Evolutionary conservation across 768 basidiomycete species (phyloP).

Genomic region (Lentinula raphanica): DNA sequence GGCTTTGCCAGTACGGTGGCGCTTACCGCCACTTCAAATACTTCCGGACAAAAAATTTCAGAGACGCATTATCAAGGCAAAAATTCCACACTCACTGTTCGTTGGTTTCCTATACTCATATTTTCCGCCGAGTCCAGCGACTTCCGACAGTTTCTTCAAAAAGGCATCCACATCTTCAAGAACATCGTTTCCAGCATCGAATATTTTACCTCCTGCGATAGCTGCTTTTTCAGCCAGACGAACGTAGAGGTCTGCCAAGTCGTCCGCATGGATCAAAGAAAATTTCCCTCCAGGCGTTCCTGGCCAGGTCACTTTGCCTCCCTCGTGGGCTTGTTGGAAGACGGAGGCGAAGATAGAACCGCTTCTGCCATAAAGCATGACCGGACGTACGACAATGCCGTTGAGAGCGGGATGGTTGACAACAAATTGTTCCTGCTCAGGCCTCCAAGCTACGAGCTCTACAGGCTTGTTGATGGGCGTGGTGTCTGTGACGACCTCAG

Average conservation of each 20-base stretch:
- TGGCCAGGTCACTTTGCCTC: constrained; percentile 26
- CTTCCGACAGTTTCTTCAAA: constrained; percentile 29
- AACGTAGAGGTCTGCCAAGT: constrained; percentile 39
- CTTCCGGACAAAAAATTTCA: constrained; percentile 14
- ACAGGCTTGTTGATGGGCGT: constrained; percentile 23
- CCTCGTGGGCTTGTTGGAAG: constrained; percentile 20
- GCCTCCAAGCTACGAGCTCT: constrained; percentile 27
- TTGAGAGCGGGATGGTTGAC: constrained; percentile 24
- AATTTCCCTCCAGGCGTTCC: constrained; percentile 30
- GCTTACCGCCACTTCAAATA: constrained; percentile 29
- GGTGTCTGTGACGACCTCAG: constrained; percentile 26
- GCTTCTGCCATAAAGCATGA: constrained; percentile 36
- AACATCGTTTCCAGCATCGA: constrained; percentile 34
- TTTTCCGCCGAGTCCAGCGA: constrained; percentile 31
- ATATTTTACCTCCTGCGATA: constrained; percentile 31
- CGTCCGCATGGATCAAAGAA: constrained; percentile 36
- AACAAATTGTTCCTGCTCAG: constrained; percentile 27
- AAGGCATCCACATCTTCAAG: constrained; percentile 38
- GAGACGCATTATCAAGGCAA: background rate
- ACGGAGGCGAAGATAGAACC: constrained; percentile 29
- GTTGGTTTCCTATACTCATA: constrained; percentile 28
- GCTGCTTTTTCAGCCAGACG: constrained; percentile 33
- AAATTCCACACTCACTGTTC: constrained; percentile 25
- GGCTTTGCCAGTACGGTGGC: constrained; percentile 29
- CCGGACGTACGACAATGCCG: constrained; percentile 41